Base-by-base conservation (phyloP, 441 rosid genomes). In the Adansonia madagascariensis region DNA sequence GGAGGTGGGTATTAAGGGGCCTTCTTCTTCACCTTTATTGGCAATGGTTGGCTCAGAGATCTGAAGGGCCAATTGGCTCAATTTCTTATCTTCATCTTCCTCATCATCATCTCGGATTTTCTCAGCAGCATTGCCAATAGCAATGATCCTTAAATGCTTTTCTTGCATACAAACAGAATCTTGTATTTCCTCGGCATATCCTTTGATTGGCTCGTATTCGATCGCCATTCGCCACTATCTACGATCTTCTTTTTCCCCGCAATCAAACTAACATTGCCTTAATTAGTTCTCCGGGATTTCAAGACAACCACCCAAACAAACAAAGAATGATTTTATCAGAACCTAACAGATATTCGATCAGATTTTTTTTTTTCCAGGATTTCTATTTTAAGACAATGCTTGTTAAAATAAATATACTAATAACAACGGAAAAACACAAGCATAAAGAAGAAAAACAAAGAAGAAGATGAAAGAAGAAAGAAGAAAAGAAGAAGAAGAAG, bases 31-130 rank as follows among this genome's bases (percentile, higher is more conserved):
- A 49, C 31, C 63, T 53, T 39, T 55, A 2, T n/a, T 20, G 17
- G 7, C 22, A 44, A 35, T 53, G 52, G 55, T 67, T 50, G 84
- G 63, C 27, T 73, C 74, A 52, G 79, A 78, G 80, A 85, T 84
- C 77, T 75, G 83, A 57, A 90, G 82, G 71, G 86, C 85, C 78
- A 77, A 5, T 4, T 20, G 35, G 8, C 6, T 43, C 27, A 12
- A 11, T 11, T 20, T 27, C 41, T 55, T 75, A 14, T 89, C 88
- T n/a, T 77, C 77, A 41, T 22, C 27, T 24, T 24, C 27, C 27
- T 24, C 27, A 24, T 24, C 27, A 14, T 31, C 57, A 41, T 74
- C 83, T 18, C 64, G 52, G 20, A 18, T 35, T 52, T n/a, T 35
- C 17, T 31, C 39, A 2, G 35, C 75, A 57, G 27, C 27, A 24